A percentile compares a stretch with the other conserved stretches of the same genome.
These are phyloP conservation scores for Dimargaris verticillata DNA, from an alignment of 192 early-diverging fungal species.

Conservation along the genomic window DNA sequence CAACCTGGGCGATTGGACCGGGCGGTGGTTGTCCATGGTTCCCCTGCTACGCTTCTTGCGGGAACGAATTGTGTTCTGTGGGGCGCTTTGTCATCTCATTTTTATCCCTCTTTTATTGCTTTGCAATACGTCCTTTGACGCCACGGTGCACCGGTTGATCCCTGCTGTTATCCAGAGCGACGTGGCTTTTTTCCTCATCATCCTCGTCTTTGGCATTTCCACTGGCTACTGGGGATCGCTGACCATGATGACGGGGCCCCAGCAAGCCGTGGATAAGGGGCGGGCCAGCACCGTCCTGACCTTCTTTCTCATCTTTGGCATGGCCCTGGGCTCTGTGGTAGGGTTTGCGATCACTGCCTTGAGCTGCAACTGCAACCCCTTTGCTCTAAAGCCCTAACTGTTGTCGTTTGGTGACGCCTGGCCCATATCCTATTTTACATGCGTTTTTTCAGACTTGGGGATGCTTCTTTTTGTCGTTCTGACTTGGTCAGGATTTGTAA, in stretches of 20 bases:
- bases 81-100: constrained; percentile 30
- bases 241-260: constrained; percentile 40
- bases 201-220: constrained; percentile 41
- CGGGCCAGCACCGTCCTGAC: constrained; percentile 49
- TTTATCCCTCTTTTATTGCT: constrained; percentile 55
- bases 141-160: constrained; percentile 1
- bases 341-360: constrained; percentile 30
- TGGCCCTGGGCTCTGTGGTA: constrained; percentile 46
- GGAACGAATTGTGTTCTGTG: constrained; percentile 19
- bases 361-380: constrained; percentile 22
- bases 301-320: constrained; percentile 42
- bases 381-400: constrained; percentile 13
- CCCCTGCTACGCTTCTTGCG: constrained; percentile 22
- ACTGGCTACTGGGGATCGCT: constrained; percentile 49
- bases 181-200: constrained; percentile 22
- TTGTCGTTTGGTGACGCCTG: constrained; percentile 15
- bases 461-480: neutral
- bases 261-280: constrained; percentile 23
- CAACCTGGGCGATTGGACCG: constrained; percentile 58
- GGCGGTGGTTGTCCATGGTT: constrained; percentile 34
- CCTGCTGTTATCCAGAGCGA: constrained; percentile 19
- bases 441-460: neutral
- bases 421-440: neutral
- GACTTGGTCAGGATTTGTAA: neutral
- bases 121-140: constrained; percentile 40